Conservation (phyloP, 2,329 filamentous ascomycete species). For the Escovopsis sp. region DNA sequence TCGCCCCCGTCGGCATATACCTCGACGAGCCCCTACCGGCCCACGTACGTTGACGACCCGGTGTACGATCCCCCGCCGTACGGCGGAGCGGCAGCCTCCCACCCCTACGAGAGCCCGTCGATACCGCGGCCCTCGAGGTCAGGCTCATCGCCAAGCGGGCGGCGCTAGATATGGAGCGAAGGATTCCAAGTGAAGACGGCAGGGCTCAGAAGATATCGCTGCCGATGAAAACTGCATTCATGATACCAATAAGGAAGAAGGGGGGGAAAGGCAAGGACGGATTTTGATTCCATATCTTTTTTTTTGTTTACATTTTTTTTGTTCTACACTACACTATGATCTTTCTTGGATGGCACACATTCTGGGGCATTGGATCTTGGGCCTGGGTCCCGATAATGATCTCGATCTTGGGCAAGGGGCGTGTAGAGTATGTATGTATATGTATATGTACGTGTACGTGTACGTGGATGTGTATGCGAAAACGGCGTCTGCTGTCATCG, state of each 20-base stretch:
- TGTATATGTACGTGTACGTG: no score
- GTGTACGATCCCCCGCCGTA: background rate
- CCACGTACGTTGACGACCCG: background rate
- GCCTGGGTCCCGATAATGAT: no score
- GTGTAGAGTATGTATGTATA: no score
- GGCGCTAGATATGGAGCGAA: background rate
- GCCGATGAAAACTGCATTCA: background rate
- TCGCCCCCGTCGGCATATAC: conserved; percentile 3
- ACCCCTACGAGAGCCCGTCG: background rate
- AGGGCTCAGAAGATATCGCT: no score
- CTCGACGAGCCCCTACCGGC: background rate
- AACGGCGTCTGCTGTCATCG: no score
- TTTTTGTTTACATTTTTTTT: background rate
- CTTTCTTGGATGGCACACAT: no score
- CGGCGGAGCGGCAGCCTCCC: background rate
- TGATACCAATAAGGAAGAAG: background rate
- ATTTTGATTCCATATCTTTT: background rate
- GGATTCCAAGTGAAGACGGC: no score
- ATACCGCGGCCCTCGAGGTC: background rate
- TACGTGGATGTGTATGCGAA: no score
- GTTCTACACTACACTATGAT: no score
- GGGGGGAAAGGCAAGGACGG: background rate
- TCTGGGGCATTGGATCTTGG: no score
- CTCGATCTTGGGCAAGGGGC: no score
- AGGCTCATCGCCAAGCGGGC: background rate